Conservation (phyloP, 345 rosid genomes). For the Leavenworthia alabamica region DNA sequence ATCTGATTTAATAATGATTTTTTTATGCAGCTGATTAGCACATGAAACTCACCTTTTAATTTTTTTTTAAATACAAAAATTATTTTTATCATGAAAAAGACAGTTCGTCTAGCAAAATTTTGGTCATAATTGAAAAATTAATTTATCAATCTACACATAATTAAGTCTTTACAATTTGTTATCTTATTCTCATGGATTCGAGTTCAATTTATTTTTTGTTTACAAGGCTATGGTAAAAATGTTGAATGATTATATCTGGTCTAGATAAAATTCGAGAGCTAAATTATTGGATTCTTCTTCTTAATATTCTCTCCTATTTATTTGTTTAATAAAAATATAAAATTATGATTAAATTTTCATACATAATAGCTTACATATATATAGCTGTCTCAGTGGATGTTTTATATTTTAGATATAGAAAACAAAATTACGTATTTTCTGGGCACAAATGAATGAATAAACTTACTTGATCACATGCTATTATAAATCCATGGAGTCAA, state of each 20-base stretch:
- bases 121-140: neutral
- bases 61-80: neutral
- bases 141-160: neutral
- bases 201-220: neutral
- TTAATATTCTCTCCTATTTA: neutral
- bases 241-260: neutral
- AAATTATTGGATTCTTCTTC: neutral
- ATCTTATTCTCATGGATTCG: neutral
- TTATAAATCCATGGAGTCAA: conserved; percentile 1
- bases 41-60: neutral
- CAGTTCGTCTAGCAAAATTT: neutral
- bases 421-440: neutral
- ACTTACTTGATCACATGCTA: conserved; percentile 5
- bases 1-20: too few relatives aligned
- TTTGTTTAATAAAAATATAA: neutral
- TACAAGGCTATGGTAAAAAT: neutral
- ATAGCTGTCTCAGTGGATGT: neutral
- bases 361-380: neutral
- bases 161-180: neutral
- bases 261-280: neutral
- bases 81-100: too few relatives aligned
- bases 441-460: conserved; percentile 6
- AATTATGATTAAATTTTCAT: neutral
- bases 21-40: neutral
- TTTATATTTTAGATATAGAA: neutral